These are phyloP conservation scores for Phaeoacremonium minimum DNA, from an alignment of 2,329 filamentous ascomycete genomes.

Conservation along the genomic window DNA sequence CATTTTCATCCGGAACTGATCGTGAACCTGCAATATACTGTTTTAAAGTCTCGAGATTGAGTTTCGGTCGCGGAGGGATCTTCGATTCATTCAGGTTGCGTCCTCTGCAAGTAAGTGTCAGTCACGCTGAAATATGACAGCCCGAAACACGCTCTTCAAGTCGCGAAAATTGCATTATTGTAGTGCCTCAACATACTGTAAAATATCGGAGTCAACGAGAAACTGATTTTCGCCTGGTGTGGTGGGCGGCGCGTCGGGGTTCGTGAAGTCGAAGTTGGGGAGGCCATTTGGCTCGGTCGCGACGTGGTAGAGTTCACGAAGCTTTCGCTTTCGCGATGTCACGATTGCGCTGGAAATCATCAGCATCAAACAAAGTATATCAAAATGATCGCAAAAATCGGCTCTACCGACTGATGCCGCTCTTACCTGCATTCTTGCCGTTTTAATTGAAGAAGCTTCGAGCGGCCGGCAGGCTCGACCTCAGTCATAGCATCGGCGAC, in stretches of 20 bases:
- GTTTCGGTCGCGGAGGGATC: slow-evolving; percentile 11
- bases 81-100: slow-evolving; percentile 11
- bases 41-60: slow-evolving; percentile 10
- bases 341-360: slow-evolving; percentile 60
- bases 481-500: slow-evolving; percentile 67
- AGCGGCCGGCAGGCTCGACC: slow-evolving; percentile 62
- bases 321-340: slow-evolving; percentile 84
- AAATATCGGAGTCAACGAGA: slow-evolving; percentile 51
- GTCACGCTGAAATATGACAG: too few species aligned
- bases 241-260: slow-evolving; percentile 50
- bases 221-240: slow-evolving; percentile 51
- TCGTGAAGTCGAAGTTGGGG: slow-evolving; percentile 53
- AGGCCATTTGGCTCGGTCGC: slow-evolving; percentile 65
- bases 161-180: slow-evolving; percentile 13
- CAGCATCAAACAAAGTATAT: slow-evolving; percentile 39
- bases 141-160: slow-evolving; percentile 9
- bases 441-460: slow-evolving; percentile 63
- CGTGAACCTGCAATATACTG: too few species aligned
- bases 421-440: slow-evolving; percentile 58
- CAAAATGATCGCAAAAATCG: slow-evolving; percentile 42
- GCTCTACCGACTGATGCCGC: slow-evolving; percentile 36
- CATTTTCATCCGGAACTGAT: too few species aligned
- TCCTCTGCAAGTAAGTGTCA: slow-evolving; percentile 13
- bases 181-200: slow-evolving; percentile 45
- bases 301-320: slow-evolving; percentile 79